Conservation (phyloP, 2,329 filamentous ascomycete genomes). For the Colletotrichum trifolii region DNA sequence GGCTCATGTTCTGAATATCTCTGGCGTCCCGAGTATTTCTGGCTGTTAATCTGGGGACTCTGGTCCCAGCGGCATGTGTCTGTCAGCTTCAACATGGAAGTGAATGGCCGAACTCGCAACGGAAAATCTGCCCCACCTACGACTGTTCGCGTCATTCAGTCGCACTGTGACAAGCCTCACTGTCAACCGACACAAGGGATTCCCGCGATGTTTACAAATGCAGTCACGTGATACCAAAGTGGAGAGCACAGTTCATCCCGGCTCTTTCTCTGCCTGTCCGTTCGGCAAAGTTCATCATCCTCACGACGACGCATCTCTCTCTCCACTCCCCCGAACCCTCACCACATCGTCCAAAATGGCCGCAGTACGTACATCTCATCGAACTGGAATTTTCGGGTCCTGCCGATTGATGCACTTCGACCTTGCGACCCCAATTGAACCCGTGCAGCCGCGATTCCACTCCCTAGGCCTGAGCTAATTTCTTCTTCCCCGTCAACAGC, state of each 20-base stretch:
- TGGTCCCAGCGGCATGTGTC: too few relatives aligned
- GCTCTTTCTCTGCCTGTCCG: conserved; percentile 44
- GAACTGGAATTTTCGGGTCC: background rate
- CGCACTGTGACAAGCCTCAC: background rate
- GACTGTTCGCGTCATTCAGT: conserved; percentile 5
- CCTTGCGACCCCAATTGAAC: conserved; percentile 29
- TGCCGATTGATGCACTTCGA: conserved; percentile 41
- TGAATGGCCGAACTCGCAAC: conserved; percentile 8
- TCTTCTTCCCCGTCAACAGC: conserved; percentile 65
- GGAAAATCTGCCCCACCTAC: conserved; percentile 31
- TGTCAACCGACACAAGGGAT: too few relatives aligned
- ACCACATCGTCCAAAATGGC: conserved; percentile 71
- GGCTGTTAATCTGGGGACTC: too few relatives aligned
- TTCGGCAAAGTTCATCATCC: conserved; percentile 60
- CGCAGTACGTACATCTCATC: conserved; percentile 66
- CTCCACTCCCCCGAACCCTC: conserved; percentile 59
- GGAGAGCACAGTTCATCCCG: conserved; percentile 35
- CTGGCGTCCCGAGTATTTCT: too few relatives aligned
- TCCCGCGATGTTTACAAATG: too few relatives aligned
- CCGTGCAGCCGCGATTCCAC: conserved; percentile 12
- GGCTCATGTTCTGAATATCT: background rate
- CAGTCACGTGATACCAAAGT: conserved; percentile 46
- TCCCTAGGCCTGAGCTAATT: conserved; percentile 65
- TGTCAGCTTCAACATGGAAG: conserved; percentile 6
- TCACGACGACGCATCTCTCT: conserved; percentile 60